A percentile compares a stretch with the other conserved stretches of the same genome.
Evolutionary conservation across 2,329 filamentous ascomycete genomes (phyloP).

Genomic region (Sporothrix pallida): DNA sequence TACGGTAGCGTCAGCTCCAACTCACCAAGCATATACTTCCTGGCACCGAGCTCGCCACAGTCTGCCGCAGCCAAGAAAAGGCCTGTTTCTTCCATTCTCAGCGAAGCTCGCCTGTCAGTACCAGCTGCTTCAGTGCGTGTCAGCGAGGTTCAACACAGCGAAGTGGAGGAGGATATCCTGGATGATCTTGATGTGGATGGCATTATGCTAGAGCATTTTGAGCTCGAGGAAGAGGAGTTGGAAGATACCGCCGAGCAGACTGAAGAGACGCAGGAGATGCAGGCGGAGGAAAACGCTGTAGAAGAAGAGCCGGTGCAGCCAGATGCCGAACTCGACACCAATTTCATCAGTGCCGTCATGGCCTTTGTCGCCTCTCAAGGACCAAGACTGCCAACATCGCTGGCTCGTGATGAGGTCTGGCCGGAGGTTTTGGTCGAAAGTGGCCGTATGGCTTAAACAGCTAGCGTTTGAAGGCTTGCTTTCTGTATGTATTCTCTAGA

Average conservation of each 20-base stretch:
- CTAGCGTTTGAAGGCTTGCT: background rate
- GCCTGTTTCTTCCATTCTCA: background rate
- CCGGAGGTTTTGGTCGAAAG: background rate
- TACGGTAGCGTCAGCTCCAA: background rate
- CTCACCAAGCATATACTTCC: conserved; percentile 30
- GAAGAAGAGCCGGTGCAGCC: background rate
- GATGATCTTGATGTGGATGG: background rate
- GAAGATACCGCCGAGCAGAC: background rate
- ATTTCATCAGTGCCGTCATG: conserved; percentile 27
- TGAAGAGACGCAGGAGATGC: background rate
- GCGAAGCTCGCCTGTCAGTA: background rate
- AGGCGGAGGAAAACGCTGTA: background rate
- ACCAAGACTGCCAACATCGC: background rate
- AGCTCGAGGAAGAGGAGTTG: background rate
- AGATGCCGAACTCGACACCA: background rate
- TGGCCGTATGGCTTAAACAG: background rate
- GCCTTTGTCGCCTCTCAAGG: background rate
- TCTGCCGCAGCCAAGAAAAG: background rate
- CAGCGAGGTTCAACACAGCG: background rate
- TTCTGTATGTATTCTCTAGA: background rate
- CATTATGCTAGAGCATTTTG: background rate
- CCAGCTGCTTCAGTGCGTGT: background rate
- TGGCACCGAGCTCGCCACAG: conserved; percentile 24
- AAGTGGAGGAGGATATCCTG: background rate
- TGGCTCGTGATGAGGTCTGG: background rate